Evolutionary conservation across 306 rosid species (phyloP).

Genomic region (Oxytropis ochrocephala): DNA sequence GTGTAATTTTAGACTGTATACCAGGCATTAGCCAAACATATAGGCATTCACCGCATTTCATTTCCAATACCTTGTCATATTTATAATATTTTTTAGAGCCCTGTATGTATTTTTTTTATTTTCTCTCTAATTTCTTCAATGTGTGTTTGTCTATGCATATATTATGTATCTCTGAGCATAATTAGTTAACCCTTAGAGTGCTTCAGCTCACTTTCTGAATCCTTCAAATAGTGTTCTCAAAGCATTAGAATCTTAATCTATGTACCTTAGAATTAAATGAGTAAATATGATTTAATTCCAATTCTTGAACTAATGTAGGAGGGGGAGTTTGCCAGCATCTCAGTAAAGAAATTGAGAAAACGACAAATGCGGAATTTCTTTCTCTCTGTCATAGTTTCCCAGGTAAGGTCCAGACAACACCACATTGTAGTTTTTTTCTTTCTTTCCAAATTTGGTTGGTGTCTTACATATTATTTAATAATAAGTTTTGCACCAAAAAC

Average conservation of each 20-base stretch:
- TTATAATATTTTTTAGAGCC: neutral
- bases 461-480: neutral
- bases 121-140: neutral
- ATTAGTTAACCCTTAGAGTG: neutral
- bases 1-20: neutral
- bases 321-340: constrained; percentile 63
- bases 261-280: neutral
- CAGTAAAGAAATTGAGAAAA: constrained; percentile 75
- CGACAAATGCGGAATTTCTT: constrained; percentile 89
- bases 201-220: neutral
- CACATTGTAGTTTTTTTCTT: neutral
- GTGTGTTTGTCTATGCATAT: neutral
- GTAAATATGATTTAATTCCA: constrained; percentile 1
- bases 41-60: neutral
- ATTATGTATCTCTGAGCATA: neutral
- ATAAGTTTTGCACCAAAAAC: neutral
- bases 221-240: neutral
- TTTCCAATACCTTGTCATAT: neutral
- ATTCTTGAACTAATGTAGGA: constrained; percentile 50
- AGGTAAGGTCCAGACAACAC: constrained; percentile 39
- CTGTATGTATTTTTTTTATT: neutral
- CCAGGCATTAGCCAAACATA: neutral
- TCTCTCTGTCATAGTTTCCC: constrained; percentile 90
- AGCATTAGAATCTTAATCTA: neutral
- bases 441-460: neutral